Base-by-base conservation (phyloP, 2,329 filamentous ascomycete genomes). In the Ilyonectria sp. region DNA sequence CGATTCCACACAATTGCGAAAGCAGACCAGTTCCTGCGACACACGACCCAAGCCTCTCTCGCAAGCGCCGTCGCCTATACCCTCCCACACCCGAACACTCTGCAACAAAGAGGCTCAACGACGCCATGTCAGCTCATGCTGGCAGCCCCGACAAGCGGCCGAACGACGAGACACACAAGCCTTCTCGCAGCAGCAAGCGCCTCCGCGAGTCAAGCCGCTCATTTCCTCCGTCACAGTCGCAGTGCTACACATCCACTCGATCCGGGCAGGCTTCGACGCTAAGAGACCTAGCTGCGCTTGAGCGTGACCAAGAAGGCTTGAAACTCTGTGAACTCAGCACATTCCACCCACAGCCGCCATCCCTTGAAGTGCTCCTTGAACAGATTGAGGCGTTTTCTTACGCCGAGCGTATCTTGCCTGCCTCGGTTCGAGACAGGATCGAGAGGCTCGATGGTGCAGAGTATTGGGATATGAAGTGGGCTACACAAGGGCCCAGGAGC, bases 391-490 rank as follows among this genome's bases (percentile, higher is more conserved):
- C 13, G 21, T 58, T 58, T 43, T 33, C 37, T 9, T 3, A 58
- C 11, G 55, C 23, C 8, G 8, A 29, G 26, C 37, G 55, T 11
- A 58, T 58, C 17, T 23, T 58, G 33, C 43, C 55, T 3, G 19
- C 15, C 9, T 58, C 55, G 10, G 55, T 40, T 4, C 55, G 26
- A 23, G 37, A 43, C 17, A 26, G 40, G 21, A 33, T 58, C 40
- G 19, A 35, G 6, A 58, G 33, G 43, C 55, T 58, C 11, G 10
- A n/a, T n/a, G n/a, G n/a, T n/a, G n/a, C n/a, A n/a, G n/a, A 58
- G 2, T 15, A 49, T 10, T 1, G 19, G 9, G n/a, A 17, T 4
- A 58, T 58, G 40, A 40, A 47, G 40, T 58, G 40, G 55, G 55
- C 55, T 23, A 46, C 43, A 21, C 5, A 46, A n/a, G 43, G 43